Evolutionary conservation across 495 filamentous ascomycete species (phyloP).

Genomic region (Acidomyces sp.): DNA sequence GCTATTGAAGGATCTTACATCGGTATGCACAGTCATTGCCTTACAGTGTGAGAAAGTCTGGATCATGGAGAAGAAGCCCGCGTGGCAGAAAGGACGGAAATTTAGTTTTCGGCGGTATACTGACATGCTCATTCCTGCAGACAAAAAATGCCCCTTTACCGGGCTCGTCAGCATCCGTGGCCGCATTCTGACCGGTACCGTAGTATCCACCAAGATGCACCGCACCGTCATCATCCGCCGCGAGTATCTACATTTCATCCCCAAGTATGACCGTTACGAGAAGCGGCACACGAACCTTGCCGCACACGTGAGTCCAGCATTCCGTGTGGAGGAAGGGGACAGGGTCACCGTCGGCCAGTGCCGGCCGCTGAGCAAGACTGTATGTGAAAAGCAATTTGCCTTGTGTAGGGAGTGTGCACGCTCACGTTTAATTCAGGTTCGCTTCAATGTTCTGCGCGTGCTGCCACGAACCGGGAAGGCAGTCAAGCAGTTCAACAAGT

Average conservation of each 20-base stretch:
- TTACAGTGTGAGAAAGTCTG: too few relatives aligned
- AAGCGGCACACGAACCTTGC: slow-evolving; percentile 99
- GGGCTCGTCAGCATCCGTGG: slow-evolving; percentile 96
- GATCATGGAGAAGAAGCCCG: slow-evolving; percentile 1
- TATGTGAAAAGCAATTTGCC: slow-evolving; percentile 41
- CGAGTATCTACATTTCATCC: slow-evolving; percentile 99
- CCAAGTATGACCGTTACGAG: slow-evolving; percentile 99
- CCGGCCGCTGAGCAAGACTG: slow-evolving; percentile 95
- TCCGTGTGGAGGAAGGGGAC: slow-evolving; percentile 99
- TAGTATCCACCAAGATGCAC: slow-evolving; percentile 64
- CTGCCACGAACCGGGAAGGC: slow-evolving; percentile 91
- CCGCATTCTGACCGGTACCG: slow-evolving; percentile 97
- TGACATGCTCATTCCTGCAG: slow-evolving; percentile 36
- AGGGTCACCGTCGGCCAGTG: slow-evolving; percentile 98
- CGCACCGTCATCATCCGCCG: slow-evolving; percentile 91
- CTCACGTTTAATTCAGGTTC: slow-evolving; percentile 47
- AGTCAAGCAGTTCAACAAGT: slow-evolving; percentile 96
- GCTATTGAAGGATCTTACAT: slow-evolving; percentile 98
- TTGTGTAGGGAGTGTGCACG: too few relatives aligned
- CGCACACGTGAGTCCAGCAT: slow-evolving; percentile 95
- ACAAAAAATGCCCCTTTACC: slow-evolving; percentile 99
- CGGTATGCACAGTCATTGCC: slow-evolving; percentile 50
- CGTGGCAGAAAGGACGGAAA: too few relatives aligned
- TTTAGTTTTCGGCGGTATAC: too few relatives aligned
- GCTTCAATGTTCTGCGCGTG: slow-evolving; percentile 98